A percentile compares a stretch with the other conserved stretches of the same genome.
phyloP scores from a whole-genome alignment of 495 filamentous ascomycete genomes.

The Hyaloscypha hepaticicola region DNA sequence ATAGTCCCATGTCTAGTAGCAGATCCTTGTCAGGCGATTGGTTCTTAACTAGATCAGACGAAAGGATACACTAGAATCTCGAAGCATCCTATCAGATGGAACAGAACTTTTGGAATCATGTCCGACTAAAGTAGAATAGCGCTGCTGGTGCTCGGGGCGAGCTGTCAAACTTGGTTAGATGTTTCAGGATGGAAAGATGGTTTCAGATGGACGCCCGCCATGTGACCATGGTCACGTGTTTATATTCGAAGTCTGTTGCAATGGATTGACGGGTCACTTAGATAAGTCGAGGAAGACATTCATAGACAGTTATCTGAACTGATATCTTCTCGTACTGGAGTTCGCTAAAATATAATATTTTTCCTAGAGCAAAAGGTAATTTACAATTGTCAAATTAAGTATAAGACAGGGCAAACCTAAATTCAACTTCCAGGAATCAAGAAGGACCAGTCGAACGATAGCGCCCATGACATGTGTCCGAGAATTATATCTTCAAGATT shows the following conservation, averaged over 20 bases:
- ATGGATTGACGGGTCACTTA: no score
- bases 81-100: background rate
- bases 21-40: background rate
- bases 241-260: background rate
- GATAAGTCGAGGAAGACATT: no score
- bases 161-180: background rate
- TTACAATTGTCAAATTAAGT: no score
- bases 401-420: no score
- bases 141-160: background rate
- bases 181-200: background rate
- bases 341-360: no score
- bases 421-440: no score
- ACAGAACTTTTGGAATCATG: conserved; percentile 5
- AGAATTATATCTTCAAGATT: no score
- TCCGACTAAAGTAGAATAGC: background rate
- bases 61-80: background rate
- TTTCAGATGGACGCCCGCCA: background rate
- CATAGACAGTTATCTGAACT: no score
- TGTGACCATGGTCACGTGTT: background rate
- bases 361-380: no score
- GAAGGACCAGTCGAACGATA: no score
- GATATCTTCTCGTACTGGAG: no score
- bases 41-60: background rate
- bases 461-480: no score
- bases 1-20: background rate